phyloP scores from a whole-genome alignment of 352 stramenopile species.

The Elongisporangium prolatum region DNA sequence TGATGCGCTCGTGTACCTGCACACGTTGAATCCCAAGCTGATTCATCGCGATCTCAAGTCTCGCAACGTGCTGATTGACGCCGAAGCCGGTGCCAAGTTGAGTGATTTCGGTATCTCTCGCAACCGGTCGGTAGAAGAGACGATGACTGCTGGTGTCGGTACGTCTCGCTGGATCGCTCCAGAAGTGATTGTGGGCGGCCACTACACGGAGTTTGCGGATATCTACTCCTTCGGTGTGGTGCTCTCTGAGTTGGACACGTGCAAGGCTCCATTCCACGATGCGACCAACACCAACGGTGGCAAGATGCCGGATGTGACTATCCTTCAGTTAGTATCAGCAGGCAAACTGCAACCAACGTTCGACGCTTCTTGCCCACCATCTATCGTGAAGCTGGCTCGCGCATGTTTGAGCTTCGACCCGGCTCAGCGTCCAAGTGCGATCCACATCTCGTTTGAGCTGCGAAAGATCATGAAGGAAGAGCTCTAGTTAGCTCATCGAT shows the following conservation, averaged over 20 bases:
- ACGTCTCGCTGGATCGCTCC: conserved; percentile 51
- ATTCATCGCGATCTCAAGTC: conserved; percentile 71
- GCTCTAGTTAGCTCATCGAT: conserved; percentile 21
- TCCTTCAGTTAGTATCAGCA: conserved; percentile 57
- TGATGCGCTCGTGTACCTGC: conserved; percentile 66
- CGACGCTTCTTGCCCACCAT: conserved; percentile 30
- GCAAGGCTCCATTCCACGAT: conserved; percentile 56
- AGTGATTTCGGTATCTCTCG: conserved; percentile 71
- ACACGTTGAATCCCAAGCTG: conserved; percentile 62
- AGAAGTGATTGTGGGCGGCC: conserved; percentile 40
- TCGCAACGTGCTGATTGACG: conserved; percentile 63
- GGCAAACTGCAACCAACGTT: conserved; percentile 70
- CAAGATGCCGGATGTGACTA: conserved; percentile 62
- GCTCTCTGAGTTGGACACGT: conserved; percentile 63
- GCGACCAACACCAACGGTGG: conserved; percentile 53
- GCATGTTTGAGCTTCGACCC: conserved; percentile 67
- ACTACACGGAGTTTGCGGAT: conserved; percentile 52
- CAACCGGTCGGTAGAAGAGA: conserved; percentile 47
- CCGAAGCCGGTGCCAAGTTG: conserved; percentile 49
- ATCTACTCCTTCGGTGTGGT: conserved; percentile 56
- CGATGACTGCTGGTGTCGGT: conserved; percentile 60
- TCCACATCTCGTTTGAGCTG: conserved; percentile 76
- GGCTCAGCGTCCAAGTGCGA: conserved; percentile 56
- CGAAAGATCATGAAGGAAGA: conserved; percentile 76
- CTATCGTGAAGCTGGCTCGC: conserved; percentile 51